Evolutionary conservation across 345 rosid genomes (phyloP), one percentile per base, ranked within the genome.

Genomic region (Luvunga scandens): DNA sequence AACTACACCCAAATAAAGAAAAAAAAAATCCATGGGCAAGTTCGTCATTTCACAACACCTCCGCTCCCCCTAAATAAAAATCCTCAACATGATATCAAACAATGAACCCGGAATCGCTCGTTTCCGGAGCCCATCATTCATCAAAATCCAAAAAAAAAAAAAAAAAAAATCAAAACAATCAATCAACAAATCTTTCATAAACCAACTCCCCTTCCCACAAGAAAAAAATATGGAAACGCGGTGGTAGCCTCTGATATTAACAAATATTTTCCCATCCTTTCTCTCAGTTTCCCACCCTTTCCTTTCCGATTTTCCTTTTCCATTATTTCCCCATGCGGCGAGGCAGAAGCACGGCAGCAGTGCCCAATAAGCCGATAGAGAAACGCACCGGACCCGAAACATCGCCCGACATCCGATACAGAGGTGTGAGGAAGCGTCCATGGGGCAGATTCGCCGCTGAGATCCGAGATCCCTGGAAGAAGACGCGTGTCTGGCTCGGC

Each of bases 361-460:
- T 22, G 22, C 30, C 76, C n/a, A 53, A 63, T n/a, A 78, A 59
- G 62, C 64, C 71, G 7, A 50, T 31, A 24, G 24, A 27, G 36
- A 53, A 70, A 55, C 18, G 31, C 5, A 10, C 10, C 22, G 63
- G 55, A 21, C 50, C 33, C 74, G 63, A 42, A 3, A 27, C 45
- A 28, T 19, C 7, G 33, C 53, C 50, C 4, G 81, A 71, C 73
- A 38, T 75, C 72, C 68, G 78, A 24, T 85, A 77, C 55, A 57
- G 87, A 18, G 87, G 87, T 33, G 87, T 82, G 4, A 75, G 85
- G 48, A 85, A 80, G 75, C 82, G 85, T 55, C 84, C 84, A 13
- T 84, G 87, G 84, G 84, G 84, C 53, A 69, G 84, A 21, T 84
- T 81, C 24, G 85, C 87, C 6, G 85, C 87, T 19, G 85, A 85